Base-by-base conservation (phyloP, 768 basidiomycete genomes). In the Sistotremastrum suecicum region DNA sequence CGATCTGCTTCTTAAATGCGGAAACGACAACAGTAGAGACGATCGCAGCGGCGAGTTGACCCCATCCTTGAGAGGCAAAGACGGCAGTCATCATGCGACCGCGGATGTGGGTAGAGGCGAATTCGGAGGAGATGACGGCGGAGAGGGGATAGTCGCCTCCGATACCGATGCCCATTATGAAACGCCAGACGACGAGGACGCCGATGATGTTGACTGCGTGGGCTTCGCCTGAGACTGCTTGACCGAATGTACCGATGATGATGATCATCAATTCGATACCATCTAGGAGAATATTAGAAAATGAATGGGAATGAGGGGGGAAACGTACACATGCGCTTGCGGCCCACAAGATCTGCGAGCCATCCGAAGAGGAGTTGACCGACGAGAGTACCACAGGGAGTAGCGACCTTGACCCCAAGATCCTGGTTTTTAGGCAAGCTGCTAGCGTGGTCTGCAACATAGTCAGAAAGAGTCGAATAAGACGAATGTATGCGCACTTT, bases 61-160 rank as follows among this genome's bases (percentile, higher is more conserved):
- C 89, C 81, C 83, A 92, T 28, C 89, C 89, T 52, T 92, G 89
- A 42, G 71, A 63, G 0, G 89, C 79, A 51, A 91, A 92, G 0
- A 90, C 86, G 5, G 82, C 84, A 1, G 82, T 80, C 86, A 94
- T 90, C 62, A 94, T 76, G 28, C 88, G 71, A 40, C 89, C 89
- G 52, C 89, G 76, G 41, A 69, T 76, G 38, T 72, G 72, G 11
- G 79, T 82, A 0, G 84, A 70, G 1, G 89, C 81, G 53, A 91
- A 94, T 57, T 94, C 89, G 33, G 84, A 88, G 3, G 88, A 79
- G 55, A 92, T 91, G 55, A 88, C 80, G 11, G 89, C 83, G 43
- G 74, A 77, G 0, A 91, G 60, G 5, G 89, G 89, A 58, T 92
- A 91, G 54, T 92, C 89, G 11, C 89, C 89, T 4, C 88, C 89